Percentiles rank a stretch among this genome's conserved stretches.
These are phyloP conservation scores for Mycena polygramma DNA, from an alignment of 768 basidiomycete genomes.

Conservation along the genomic window DNA sequence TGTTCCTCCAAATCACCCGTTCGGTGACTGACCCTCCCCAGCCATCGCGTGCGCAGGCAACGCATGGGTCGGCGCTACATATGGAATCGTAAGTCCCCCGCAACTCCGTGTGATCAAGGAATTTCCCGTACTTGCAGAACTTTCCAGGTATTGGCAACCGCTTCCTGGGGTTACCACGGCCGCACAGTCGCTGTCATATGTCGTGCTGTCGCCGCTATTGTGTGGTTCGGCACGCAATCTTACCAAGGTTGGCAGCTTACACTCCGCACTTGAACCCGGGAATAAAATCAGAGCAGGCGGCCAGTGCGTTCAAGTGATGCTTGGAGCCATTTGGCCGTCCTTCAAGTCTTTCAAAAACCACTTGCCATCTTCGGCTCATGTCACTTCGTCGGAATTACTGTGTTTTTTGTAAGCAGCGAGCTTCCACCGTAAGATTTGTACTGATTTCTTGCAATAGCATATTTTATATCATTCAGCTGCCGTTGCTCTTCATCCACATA, in stretches of 20 bases:
- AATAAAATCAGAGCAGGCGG: conserved; percentile 30
- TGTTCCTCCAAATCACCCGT: neutral
- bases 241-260: conserved; percentile 32
- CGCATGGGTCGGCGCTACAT: conserved; percentile 38
- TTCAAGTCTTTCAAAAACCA: conserved; percentile 59
- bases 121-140: conserved; percentile 23
- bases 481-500: conserved; percentile 38
- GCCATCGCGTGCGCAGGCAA: conserved; percentile 38
- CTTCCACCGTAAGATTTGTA: neutral
- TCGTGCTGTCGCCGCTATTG: conserved; percentile 35
- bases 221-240: conserved; percentile 39
- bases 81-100: conserved; percentile 33
- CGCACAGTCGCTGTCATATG: conserved; percentile 38
- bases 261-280: neutral
- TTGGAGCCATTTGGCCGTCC: conserved; percentile 38
- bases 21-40: neutral
- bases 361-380: conserved; percentile 58
- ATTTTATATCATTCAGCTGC: conserved; percentile 39
- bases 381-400: conserved; percentile 59
- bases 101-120: conserved; percentile 1
- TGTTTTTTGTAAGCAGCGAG: conserved; percentile 25
- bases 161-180: conserved; percentile 37
- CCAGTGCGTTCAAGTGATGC: conserved; percentile 39
- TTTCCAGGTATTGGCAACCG: conserved; percentile 38
- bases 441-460: conserved; percentile 28